Evolutionary conservation across 495 filamentous ascomycete species (phyloP).

Genomic region (Lentithecium fluviatile): DNA sequence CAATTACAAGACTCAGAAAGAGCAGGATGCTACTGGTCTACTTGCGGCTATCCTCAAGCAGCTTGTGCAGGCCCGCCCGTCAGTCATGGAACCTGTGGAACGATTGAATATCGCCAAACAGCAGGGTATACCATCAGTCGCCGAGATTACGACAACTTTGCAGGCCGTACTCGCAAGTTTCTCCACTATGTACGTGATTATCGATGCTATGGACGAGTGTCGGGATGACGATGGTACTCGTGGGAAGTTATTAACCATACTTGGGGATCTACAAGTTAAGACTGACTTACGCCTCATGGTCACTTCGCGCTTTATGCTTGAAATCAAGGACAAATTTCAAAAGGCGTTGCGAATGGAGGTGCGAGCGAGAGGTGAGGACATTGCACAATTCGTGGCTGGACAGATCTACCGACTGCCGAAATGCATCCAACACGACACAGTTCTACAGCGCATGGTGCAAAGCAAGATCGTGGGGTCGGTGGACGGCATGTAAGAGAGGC

Average conservation of each 20-base stretch:
- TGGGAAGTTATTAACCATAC: constrained; percentile 33
- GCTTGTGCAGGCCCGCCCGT: constrained; percentile 38
- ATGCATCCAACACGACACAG: constrained; percentile 12
- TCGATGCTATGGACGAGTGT: constrained; percentile 52
- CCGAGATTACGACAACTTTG: constrained; percentile 30
- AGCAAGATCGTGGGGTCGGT: constrained; percentile 22
- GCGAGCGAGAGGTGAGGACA: constrained; percentile 27
- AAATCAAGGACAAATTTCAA: constrained; percentile 23
- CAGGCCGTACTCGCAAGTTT: constrained; percentile 31
- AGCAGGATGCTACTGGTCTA: constrained; percentile 40
- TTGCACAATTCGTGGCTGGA: constrained; percentile 27
- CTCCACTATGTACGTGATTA: constrained; percentile 44
- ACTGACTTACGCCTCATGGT: constrained; percentile 31
- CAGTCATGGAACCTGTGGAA: neutral
- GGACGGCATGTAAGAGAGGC: constrained; percentile 37
- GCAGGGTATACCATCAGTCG: neutral
- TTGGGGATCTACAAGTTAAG: constrained; percentile 40
- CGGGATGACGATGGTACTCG: constrained; percentile 22
- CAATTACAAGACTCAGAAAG: constrained; percentile 41
- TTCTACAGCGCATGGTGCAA: constrained; percentile 8
- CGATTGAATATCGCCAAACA: neutral
- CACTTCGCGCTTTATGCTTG: constrained; percentile 31
- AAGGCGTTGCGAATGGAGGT: constrained; percentile 20
- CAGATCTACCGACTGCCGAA: constrained; percentile 13
- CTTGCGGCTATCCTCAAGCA: constrained; percentile 47